These are phyloP conservation scores for Eragrostis tef DNA, from an alignment of 202 grass and related monocot genomes.

Conservation along the genomic window DNA sequence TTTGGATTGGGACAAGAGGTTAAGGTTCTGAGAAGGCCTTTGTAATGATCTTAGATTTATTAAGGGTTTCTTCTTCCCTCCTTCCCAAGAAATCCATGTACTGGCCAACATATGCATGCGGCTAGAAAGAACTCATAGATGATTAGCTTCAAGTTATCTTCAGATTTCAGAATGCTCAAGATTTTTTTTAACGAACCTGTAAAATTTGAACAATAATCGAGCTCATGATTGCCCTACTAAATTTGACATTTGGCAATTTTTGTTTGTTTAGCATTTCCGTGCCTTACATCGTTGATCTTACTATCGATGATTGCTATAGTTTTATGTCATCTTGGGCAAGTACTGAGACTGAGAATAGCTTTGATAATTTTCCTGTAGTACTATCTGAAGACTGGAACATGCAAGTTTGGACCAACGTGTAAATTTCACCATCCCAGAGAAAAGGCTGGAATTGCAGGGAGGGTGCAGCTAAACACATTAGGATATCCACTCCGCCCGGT, in stretches of 20 bases:
- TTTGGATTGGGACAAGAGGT: slow-evolving; percentile 24
- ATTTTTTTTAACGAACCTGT: background rate
- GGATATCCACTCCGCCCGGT: slow-evolving; percentile 93
- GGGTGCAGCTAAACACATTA: slow-evolving; percentile 78
- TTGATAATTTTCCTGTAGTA: slow-evolving; percentile 52
- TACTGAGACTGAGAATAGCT: slow-evolving; percentile 32
- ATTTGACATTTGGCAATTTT: slow-evolving; percentile 10
- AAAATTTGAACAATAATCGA: slow-evolving; percentile 13
- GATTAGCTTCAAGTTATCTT: slow-evolving; percentile 10
- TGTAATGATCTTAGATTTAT: background rate
- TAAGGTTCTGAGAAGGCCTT: slow-evolving; percentile 18
- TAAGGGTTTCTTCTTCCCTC: background rate
- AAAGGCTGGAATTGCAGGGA: slow-evolving; percentile 86
- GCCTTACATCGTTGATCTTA: slow-evolving; percentile 11
- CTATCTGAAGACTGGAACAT: slow-evolving; percentile 92
- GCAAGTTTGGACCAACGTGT: slow-evolving; percentile 99
- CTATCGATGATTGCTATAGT: slow-evolving; percentile 14
- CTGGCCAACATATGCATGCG: slow-evolving; percentile 14
- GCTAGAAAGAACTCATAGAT: background rate
- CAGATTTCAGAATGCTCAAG: slow-evolving; percentile 2
- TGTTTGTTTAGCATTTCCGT: slow-evolving; percentile 15
- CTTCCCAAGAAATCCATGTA: background rate
- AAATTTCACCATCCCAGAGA: slow-evolving; percentile 99
- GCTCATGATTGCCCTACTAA: background rate
- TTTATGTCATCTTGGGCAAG: slow-evolving; percentile 1